Conservation (phyloP, 331 rosid species). For the Saraca asoca region DNA sequence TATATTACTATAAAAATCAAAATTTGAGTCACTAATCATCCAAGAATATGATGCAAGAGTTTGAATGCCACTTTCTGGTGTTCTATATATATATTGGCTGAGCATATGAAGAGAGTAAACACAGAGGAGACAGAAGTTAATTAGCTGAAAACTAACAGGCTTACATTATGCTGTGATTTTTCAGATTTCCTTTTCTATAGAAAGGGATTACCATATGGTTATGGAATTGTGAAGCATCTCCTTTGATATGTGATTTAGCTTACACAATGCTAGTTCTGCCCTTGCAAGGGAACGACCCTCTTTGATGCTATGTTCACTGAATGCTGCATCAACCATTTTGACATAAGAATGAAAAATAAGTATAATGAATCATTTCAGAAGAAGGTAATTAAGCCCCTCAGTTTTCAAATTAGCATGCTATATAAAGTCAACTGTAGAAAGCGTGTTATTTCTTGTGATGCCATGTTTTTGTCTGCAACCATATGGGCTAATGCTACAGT, state of each 20-base stretch:
- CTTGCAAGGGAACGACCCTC: conserved; percentile 13
- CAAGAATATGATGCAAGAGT: no score
- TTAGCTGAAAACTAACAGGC: not conserved
- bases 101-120: not conserved
- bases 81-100: not conserved
- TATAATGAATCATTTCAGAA: not conserved
- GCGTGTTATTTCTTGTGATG: not conserved
- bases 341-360: not conserved
- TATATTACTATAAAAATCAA: no score
- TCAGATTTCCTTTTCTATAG: no score
- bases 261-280: no score
- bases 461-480: conserved; percentile 4
- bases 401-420: conserved; percentile 7
- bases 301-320: conserved; percentile 1
- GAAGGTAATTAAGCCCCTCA: conserved; percentile 3
- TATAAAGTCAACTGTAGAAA: not conserved
- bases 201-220: no score
- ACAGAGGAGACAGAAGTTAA: not conserved
- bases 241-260: no score
- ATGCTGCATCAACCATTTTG: not conserved
- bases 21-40: no score
- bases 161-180: no score
- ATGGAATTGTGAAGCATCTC: no score
- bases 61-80: not conserved
- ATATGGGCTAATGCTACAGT: not conserved